Conservation (phyloP, 2,329 filamentous ascomycete species). For the Parastagonospora nodorum region DNA sequence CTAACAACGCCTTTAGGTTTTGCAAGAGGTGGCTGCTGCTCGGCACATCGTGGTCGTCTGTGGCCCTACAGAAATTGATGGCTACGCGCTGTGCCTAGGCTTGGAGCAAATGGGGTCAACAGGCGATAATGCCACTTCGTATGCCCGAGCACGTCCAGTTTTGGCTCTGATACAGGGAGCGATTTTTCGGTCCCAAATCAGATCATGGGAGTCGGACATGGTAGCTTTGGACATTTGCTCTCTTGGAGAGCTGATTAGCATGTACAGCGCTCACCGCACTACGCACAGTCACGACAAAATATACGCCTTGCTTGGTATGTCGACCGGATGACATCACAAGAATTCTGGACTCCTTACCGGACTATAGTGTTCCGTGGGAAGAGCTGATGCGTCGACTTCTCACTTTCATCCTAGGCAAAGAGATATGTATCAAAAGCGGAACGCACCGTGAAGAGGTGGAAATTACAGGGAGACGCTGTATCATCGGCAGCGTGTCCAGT, state of each 20-base stretch:
- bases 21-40: constrained; percentile 21
- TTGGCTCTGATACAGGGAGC: constrained; percentile 10
- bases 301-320: constrained; percentile 16
- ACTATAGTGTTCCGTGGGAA: constrained; percentile 6
- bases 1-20: constrained; percentile 5
- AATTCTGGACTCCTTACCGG: too few relatives aligned
- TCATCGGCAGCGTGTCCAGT: too few relatives aligned
- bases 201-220: background rate
- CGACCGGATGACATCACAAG: constrained; percentile 1
- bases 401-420: constrained; percentile 3
- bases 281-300: constrained; percentile 11
- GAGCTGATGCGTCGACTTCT: constrained; percentile 5
- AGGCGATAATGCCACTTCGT: background rate
- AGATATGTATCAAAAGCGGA: constrained; percentile 4
- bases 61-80: constrained; percentile 13
- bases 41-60: constrained; percentile 12
- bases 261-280: constrained; percentile 15
- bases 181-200: constrained; percentile 8
- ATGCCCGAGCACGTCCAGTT: background rate
- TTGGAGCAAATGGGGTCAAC: constrained; percentile 1
- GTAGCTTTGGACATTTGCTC: constrained; percentile 4
- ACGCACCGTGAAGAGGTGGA: too few relatives aligned
- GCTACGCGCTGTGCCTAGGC: constrained; percentile 13
- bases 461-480: too few relatives aligned
- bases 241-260: constrained; percentile 12